Evolutionary conservation across 2,329 filamentous ascomycete genomes (phyloP).

Genomic region (Colletotrichum gloeosporioides): DNA sequence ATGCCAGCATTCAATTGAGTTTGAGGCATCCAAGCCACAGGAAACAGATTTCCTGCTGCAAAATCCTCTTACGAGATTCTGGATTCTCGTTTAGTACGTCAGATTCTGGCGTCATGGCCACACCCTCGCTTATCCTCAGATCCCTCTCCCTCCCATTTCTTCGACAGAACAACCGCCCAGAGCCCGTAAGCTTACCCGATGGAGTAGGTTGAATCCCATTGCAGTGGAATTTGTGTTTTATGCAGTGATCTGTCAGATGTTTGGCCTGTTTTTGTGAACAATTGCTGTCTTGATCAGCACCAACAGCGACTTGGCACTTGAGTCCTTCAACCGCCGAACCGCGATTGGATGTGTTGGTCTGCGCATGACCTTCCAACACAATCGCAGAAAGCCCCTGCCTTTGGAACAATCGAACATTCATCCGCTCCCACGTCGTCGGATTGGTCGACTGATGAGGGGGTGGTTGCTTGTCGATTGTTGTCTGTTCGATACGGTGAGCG

Average conservation of each 20-base stretch:
- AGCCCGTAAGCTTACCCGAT: background rate
- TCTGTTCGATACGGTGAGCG: background rate
- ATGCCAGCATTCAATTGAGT: background rate
- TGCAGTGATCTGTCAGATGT: background rate
- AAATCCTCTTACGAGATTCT: background rate
- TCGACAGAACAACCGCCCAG: background rate
- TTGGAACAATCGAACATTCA: background rate
- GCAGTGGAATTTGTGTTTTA: background rate
- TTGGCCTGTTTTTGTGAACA: background rate
- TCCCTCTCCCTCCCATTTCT: background rate
- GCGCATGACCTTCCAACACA: background rate
- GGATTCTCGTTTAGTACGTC: background rate
- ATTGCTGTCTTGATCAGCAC: background rate
- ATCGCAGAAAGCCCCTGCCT: background rate
- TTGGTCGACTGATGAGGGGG: background rate
- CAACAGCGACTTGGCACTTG: background rate
- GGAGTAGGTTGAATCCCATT: background rate
- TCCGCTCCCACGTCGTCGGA: background rate
- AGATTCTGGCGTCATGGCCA: background rate
- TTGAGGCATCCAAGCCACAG: background rate
- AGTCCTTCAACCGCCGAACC: background rate
- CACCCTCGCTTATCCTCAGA: background rate
- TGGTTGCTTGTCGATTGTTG: background rate
- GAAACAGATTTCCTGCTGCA: fast-evolving
- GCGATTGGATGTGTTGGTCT: background rate